Conservation (phyloP, 148 eudicot genomes). For the Chenopodium quinoa region DNA sequence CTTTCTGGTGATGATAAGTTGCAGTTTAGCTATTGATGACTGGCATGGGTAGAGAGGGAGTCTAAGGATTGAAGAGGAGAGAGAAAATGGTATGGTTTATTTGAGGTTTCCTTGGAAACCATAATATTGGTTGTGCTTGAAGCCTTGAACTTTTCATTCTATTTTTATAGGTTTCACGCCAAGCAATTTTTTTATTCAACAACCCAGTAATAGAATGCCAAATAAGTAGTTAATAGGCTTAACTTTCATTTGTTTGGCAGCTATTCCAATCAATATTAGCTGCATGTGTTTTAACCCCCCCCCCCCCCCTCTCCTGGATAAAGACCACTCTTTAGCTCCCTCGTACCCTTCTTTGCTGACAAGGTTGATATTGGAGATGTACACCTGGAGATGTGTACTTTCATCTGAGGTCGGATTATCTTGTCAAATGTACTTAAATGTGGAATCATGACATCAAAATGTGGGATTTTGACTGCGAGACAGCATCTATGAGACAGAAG, state of each 20-base stretch:
- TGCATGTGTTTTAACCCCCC: no score
- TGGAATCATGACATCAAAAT: not conserved
- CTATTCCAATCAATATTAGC: no score
- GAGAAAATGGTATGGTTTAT: not conserved
- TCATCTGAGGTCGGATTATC: no score
- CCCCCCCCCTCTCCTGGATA: not conserved
- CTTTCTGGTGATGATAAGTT: not conserved
- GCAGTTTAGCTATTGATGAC: not conserved
- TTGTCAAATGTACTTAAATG: not conserved
- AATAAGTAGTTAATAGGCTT: no score
- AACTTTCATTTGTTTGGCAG: no score
- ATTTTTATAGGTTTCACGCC: not conserved
- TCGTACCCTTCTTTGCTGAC: no score
- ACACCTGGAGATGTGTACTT: not conserved
- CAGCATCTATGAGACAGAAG: not conserved
- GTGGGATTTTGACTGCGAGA: not conserved
- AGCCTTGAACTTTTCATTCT: not conserved
- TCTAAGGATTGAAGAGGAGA: not conserved
- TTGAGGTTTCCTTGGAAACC: not conserved
- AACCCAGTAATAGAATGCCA: no score
- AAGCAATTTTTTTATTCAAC: not conserved
- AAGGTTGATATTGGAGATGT: not conserved
- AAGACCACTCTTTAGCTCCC: no score
- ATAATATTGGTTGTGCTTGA: not conserved
- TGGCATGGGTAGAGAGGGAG: not conserved